A percentile compares a stretch with the other conserved stretches of the same genome.
Evolutionary conservation across 139 green algal genomes (phyloP).

Genomic region (Zygnema cylindricum): DNA sequence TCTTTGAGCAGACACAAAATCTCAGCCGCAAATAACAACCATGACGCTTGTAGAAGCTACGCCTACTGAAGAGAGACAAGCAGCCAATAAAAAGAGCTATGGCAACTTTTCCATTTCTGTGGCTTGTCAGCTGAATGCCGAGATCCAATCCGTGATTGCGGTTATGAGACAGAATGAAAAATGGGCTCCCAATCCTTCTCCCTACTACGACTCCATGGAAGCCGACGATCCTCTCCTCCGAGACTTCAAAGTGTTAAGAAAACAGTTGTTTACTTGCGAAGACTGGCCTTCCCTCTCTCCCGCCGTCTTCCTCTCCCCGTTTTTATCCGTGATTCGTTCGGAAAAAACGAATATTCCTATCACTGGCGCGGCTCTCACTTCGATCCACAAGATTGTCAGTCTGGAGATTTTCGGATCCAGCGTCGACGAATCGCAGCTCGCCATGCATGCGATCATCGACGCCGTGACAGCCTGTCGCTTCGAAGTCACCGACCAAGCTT

Average conservation of each 20-base stretch:
- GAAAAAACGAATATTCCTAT: slow-evolving; percentile 89
- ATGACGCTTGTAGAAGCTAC: slow-evolving; percentile 12
- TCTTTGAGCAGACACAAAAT: not conserved
- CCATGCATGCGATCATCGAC: slow-evolving; percentile 85
- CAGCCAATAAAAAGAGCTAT: not conserved
- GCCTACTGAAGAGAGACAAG: not conserved
- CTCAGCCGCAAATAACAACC: not conserved
- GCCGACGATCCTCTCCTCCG: slow-evolving; percentile 85
- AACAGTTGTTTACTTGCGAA: slow-evolving; percentile 76
- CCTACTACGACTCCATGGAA: slow-evolving; percentile 74
- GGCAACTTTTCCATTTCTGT: not conserved
- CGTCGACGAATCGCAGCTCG: slow-evolving; percentile 66
- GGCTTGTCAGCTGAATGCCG: slow-evolving; percentile 70
- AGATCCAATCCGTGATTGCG: slow-evolving; percentile 79
- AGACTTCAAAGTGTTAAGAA: slow-evolving; percentile 79
- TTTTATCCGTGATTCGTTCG: slow-evolving; percentile 86
- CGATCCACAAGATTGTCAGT: slow-evolving; percentile 81
- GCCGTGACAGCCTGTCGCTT: slow-evolving; percentile 92
- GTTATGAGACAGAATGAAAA: slow-evolving; percentile 82
- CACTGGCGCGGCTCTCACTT: slow-evolving; percentile 83
- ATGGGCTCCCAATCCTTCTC: slow-evolving; percentile 66
- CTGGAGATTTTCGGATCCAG: slow-evolving; percentile 71
- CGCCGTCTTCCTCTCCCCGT: slow-evolving; percentile 85
- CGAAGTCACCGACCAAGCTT: slow-evolving; percentile 83
- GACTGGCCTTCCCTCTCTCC: slow-evolving; percentile 72